These are phyloP conservation scores for Acacia confusa DNA, from an alignment of 306 rosid genomes.

Conservation along the genomic window DNA sequence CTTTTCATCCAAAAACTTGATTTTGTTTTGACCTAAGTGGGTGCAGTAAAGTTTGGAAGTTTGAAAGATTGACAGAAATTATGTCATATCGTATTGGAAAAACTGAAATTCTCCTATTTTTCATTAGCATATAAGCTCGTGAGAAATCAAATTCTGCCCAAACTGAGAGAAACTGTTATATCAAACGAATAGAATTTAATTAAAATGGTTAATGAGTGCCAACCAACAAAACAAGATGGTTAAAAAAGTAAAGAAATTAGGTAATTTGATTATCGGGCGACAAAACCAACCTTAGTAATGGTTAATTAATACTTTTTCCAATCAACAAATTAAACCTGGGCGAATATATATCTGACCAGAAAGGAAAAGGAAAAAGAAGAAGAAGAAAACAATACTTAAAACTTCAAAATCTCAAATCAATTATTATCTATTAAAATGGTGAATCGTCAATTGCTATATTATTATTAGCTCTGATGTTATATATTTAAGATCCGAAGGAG, in stretches of 20 bases:
- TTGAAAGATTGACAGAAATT: too few species aligned
- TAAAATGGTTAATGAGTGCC: not conserved
- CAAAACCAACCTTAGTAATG: not conserved
- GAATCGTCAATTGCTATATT: too few species aligned
- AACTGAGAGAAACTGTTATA: not conserved
- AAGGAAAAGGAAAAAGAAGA: not conserved
- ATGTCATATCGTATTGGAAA: too few species aligned
- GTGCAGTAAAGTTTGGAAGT: too few species aligned
- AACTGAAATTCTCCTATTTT: too few species aligned
- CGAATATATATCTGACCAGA: not conserved
- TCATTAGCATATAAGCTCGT: not conserved
- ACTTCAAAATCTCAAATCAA: too few species aligned
- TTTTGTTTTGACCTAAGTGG: too few species aligned
- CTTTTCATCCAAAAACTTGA: too few species aligned
- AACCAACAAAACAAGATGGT: not conserved
- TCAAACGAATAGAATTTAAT: not conserved
- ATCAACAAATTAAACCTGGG: not conserved
- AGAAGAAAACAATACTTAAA: too few species aligned
- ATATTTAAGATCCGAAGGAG: too few species aligned
- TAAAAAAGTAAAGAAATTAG: not conserved
- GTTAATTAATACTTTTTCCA: not conserved
- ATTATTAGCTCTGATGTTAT: too few species aligned
- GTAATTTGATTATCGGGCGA: not conserved
- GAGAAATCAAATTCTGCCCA: not conserved
- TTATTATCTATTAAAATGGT: too few species aligned